Evolutionary conservation across 495 filamentous ascomycete genomes (phyloP).

Genomic region (Aspergillus nanangensis): DNA sequence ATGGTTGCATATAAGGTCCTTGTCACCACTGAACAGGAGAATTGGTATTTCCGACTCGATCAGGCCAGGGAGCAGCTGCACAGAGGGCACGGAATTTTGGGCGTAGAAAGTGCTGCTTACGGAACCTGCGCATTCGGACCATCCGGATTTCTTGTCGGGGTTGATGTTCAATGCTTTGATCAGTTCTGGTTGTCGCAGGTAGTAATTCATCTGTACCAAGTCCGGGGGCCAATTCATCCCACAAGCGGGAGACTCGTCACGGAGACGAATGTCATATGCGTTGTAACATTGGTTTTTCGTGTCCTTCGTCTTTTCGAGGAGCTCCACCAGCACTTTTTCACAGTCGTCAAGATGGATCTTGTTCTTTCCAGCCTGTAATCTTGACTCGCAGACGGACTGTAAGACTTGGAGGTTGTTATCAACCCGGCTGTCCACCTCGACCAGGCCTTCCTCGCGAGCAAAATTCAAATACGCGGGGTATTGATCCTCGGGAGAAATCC

Average conservation of each 20-base stretch:
- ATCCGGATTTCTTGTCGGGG: conserved; percentile 73
- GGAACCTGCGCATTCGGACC: conserved; percentile 84
- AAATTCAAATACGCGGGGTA: conserved; percentile 84
- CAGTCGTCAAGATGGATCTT: conserved; percentile 65
- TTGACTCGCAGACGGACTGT: conserved; percentile 58
- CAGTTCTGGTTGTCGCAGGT: conserved; percentile 81
- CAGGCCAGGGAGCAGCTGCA: conserved; percentile 71
- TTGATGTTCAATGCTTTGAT: conserved; percentile 76
- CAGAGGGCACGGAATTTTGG: conserved; percentile 62
- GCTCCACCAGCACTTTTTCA: conserved; percentile 65
- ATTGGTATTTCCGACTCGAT: conserved; percentile 67
- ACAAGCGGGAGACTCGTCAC: conserved; percentile 68
- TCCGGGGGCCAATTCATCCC: conserved; percentile 98
- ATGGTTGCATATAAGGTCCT: conserved; percentile 97
- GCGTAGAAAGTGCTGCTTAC: conserved; percentile 67
- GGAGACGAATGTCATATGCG: conserved; percentile 90
- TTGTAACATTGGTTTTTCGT: conserved; percentile 66
- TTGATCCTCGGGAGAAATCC: conserved; percentile 87
- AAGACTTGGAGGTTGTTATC: conserved; percentile 66
- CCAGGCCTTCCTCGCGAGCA: conserved; percentile 67
- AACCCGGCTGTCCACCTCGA: conserved; percentile 58
- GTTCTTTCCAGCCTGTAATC: conserved; percentile 50
- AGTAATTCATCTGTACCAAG: conserved; percentile 68
- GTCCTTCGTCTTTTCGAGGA: conserved; percentile 57
- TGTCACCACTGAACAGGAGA: conserved; percentile 86